Evolutionary conservation across 257 asterid genomes (phyloP).

Genomic region (Capsicum chinense): DNA sequence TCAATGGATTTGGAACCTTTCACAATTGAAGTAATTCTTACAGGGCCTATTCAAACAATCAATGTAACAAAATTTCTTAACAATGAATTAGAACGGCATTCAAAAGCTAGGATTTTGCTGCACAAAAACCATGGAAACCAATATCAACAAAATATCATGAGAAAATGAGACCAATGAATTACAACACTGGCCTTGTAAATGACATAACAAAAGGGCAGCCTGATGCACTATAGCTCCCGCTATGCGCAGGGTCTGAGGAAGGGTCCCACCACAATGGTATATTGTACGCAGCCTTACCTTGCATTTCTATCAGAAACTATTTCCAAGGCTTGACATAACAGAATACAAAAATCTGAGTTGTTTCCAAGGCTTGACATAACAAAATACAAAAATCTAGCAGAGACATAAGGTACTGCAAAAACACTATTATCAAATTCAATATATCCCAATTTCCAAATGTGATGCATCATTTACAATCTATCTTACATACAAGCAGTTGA

Average conservation of each 20-base stretch:
- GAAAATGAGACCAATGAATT: neutral
- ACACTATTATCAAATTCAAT: neutral
- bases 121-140: neutral
- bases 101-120: neutral
- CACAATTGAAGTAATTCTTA: no score
- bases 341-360: no score
- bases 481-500: constrained; percentile 22
- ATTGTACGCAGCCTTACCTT: no score
- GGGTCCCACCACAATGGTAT: no score
- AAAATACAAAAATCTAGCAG: neutral
- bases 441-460: neutral
- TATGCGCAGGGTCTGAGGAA: no score
- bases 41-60: neutral
- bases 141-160: neutral
- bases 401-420: neutral
- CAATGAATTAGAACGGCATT: neutral
- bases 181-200: neutral
- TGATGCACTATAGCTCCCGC: no score
- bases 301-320: no score
- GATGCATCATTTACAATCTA: neutral
- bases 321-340: no score
- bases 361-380: neutral
- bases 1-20: no score
- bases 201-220: neutral
- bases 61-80: neutral